These are phyloP conservation scores for Cymbidium sinense DNA, from an alignment of 106 monocot genomes.

Conservation along the genomic window DNA sequence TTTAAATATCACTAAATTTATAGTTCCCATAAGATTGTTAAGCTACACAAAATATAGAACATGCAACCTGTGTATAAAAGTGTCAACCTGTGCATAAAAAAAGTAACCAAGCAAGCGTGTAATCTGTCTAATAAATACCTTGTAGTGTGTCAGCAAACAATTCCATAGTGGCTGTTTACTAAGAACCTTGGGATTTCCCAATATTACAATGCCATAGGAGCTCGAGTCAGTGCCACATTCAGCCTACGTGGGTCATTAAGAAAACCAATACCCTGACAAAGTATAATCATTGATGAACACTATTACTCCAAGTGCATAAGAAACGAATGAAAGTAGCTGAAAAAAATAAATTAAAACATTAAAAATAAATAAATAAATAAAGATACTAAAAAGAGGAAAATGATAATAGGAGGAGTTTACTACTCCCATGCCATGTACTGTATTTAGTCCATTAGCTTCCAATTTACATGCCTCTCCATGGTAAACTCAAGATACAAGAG, in stretches of 20 bases:
- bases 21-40: too few species aligned
- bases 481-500: not conserved
- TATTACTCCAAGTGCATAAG: not conserved
- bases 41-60: too few species aligned
- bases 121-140: conserved; percentile 34
- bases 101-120: not conserved
- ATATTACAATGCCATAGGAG: conserved; percentile 94
- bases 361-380: not conserved
- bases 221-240: conserved; percentile 84
- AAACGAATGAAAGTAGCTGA: not conserved
- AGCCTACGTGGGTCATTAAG: conserved; percentile 98
- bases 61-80: too few species aligned
- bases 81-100: too few species aligned
- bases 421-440: not conserved
- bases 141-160: conserved; percentile 71
- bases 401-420: not conserved
- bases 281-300: not conserved
- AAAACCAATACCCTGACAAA: conserved; percentile 90
- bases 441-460: too few species aligned
- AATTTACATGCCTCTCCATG: not conserved
- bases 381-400: not conserved
- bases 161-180: conserved; percentile 99
- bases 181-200: conserved; percentile 85
- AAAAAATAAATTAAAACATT: conserved; percentile 1
- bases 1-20: too few species aligned